These are phyloP conservation scores for Sporobolomyces phaffii DNA, from an alignment of 768 basidiomycete genomes.

Conservation along the genomic window DNA sequence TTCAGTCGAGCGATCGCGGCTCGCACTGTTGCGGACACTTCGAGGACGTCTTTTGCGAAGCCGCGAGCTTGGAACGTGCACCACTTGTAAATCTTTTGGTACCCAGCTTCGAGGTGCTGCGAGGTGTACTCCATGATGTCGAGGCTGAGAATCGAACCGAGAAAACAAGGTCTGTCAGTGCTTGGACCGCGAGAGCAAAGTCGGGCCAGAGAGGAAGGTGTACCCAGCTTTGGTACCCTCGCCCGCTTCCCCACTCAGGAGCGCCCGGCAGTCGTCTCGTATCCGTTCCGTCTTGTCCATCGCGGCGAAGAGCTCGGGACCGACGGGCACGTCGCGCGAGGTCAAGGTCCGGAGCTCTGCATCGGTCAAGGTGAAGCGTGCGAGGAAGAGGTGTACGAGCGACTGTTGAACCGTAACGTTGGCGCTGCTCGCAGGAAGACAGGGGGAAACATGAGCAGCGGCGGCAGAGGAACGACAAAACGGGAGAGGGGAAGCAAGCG, in stretches of 20 bases:
- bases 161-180: slow-evolving; percentile 26
- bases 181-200: slow-evolving; percentile 56
- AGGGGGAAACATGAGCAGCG: no score
- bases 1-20: slow-evolving; percentile 70
- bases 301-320: slow-evolving; percentile 67
- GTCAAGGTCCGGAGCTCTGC: slow-evolving; percentile 67
- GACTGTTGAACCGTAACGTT: slow-evolving; percentile 31
- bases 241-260: slow-evolving; percentile 63
- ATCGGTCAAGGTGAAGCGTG: slow-evolving; percentile 73
- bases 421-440: slow-evolving; percentile 8
- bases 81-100: slow-evolving; percentile 82
- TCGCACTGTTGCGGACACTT: slow-evolving; percentile 60
- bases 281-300: slow-evolving; percentile 83
- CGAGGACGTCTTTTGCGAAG: slow-evolving; percentile 54
- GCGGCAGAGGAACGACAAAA: not conserved
- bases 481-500: slow-evolving; percentile 4
- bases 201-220: slow-evolving; percentile 13
- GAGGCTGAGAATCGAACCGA: slow-evolving; percentile 52
- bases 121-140: slow-evolving; percentile 84
- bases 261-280: slow-evolving; percentile 71
- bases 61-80: slow-evolving; percentile 77
- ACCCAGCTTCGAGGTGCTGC: slow-evolving; percentile 76
- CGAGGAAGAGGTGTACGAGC: slow-evolving; percentile 69
- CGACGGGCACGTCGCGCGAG: slow-evolving; percentile 71
- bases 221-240: slow-evolving; percentile 47